Percentiles rank a stretch among this genome's conserved stretches.
Conservation (phyloP, 2,329 filamentous ascomycete species). For the Pseudofabraea citricarpa region DNA sequence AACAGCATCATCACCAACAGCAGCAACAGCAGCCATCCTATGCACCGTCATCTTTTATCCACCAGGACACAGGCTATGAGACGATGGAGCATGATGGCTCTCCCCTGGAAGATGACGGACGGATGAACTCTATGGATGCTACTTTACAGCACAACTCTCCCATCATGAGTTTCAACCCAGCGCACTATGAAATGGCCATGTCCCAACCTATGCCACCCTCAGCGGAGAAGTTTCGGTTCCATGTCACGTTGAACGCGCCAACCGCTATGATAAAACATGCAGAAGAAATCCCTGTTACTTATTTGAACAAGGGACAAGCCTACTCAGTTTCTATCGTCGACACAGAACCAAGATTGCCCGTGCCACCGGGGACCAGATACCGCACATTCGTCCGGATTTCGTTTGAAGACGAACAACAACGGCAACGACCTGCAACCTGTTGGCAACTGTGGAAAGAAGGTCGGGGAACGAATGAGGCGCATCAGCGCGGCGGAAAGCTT, state of each 20-base stretch:
- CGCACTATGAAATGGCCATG: slow-evolving; percentile 41
- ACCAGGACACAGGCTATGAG: slow-evolving; percentile 76
- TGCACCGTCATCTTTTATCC: slow-evolving; percentile 74
- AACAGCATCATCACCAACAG: slow-evolving; percentile 40
- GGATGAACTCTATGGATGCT: slow-evolving; percentile 52
- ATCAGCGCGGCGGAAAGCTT: slow-evolving; percentile 85
- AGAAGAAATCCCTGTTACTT: slow-evolving; percentile 94
- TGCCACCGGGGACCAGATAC: slow-evolving; percentile 63
- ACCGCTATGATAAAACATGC: slow-evolving; percentile 92
- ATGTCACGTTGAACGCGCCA: slow-evolving; percentile 84
- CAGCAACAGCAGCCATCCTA: slow-evolving; percentile 48
- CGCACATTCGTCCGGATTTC: slow-evolving; percentile 92
- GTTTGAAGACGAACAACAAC: slow-evolving; percentile 93
- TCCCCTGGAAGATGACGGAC: slow-evolving; percentile 55
- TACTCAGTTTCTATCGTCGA: slow-evolving; percentile 85
- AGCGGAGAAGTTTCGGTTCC: slow-evolving; percentile 78
- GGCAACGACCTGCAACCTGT: slow-evolving; percentile 74
- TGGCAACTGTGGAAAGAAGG: slow-evolving; percentile 97
- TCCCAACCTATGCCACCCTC: slow-evolving; percentile 43
- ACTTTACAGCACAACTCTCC: slow-evolving; percentile 58
- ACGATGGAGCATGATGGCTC: slow-evolving; percentile 72
- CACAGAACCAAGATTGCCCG: slow-evolving; percentile 57
- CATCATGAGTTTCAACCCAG: slow-evolving; percentile 52
- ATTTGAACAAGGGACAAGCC: slow-evolving; percentile 94
- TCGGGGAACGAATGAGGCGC: slow-evolving; percentile 89